Evolutionary conservation across 495 filamentous ascomycete species (phyloP), one percentile per base, ranked within the genome.

Genomic region (Aspergillus mulundensis): DNA sequence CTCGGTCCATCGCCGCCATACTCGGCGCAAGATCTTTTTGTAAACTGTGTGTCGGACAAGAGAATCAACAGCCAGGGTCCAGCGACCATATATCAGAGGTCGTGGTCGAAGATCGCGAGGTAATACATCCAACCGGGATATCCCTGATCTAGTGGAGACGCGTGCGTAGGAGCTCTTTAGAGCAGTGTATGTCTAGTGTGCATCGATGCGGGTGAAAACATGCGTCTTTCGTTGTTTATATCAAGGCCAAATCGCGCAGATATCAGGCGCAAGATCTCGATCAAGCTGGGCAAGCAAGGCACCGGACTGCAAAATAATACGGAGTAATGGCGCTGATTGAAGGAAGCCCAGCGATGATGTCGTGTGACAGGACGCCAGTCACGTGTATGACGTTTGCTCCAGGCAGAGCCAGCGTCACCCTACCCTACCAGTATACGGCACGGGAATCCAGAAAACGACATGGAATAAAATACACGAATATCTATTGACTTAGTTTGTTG

Each of bases 1-100:
- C 50, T 43, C 49, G 56, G 11, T 52, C 51, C 60, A 63, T 25
- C 41, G 54, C 53, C 16, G 55, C 56, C 49, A 61, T 60, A 60
- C 48, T 63, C 25, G 32, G 32, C 10, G 16, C 19, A 40, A 43
- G 44, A 11, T 19, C 21, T 18, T 8, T 43, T 53, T 15, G 36
- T 19, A 23, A 50, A 14, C 23, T 42, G 32, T 49, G 5, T 36
- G 5, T 15, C 10, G 11, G 38, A 18, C 38, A 40, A 38, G 14
- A 12, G 6, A 3, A 5, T 16, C 18, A 18, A 16, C 18, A 19
- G 20, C 19, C 14, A 10, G 16, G 20, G 15, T 25, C 25, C 12
- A 39, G n/a, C 19, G 23, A 32, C 45, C 23, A 20, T 24, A 7
- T 53, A 39, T 16, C 34, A 23, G 20, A 21, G 20, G 36, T 18